Base-by-base conservation (phyloP, 2,329 filamentous ascomycete genomes). In the Pseudogymnoascus sp. region DNA sequence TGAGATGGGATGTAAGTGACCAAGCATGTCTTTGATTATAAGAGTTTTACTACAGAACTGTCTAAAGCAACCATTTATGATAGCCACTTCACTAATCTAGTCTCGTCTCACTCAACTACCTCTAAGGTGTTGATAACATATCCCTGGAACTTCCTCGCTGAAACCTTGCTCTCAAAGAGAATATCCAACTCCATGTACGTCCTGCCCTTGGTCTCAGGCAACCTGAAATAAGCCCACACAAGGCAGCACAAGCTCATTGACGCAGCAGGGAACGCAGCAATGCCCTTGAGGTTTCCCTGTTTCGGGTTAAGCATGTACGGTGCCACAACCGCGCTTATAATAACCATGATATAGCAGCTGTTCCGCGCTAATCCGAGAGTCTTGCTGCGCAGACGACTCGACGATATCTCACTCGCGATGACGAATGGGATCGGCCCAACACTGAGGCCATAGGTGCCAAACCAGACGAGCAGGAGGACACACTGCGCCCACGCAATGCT, bases 301-400 rank as follows among this genome's bases (percentile, higher is more conserved):
- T 25, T 51, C 1, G 63, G 63, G 67, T 80, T 79, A 10, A 67
- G 65, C 65, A 79, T 95, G 92, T 43, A 91, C 89, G 76, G 96
- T 86, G 74, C 92, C 78, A 71, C 93, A 78, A 6, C 65, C 34
- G 67, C 68, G 64, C 66, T 66, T n/a, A 69, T 23, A 10, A 69
- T 64, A 1, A 76, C 76, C 64, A 77, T 74, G 6, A 76, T 62
- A 16, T 75, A 96, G 83, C 87, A 96, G 72, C 66, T 79, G 77
- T 0, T 74, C 74, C 4, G 78, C 19, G 75, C 76, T 14, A 79
- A 66, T 1, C 75, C 75, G 16, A 76, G 74, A 1, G 77, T 80
- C 63, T 75, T 73, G 2, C 73, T 73, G 6, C 77, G 73, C 2
- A 80, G 71, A 2, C 69, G 69, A 2, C 74, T 69, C 2, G 71